Conservation (phyloP, 306 rosid genomes). For the Medicago lupulina region DNA sequence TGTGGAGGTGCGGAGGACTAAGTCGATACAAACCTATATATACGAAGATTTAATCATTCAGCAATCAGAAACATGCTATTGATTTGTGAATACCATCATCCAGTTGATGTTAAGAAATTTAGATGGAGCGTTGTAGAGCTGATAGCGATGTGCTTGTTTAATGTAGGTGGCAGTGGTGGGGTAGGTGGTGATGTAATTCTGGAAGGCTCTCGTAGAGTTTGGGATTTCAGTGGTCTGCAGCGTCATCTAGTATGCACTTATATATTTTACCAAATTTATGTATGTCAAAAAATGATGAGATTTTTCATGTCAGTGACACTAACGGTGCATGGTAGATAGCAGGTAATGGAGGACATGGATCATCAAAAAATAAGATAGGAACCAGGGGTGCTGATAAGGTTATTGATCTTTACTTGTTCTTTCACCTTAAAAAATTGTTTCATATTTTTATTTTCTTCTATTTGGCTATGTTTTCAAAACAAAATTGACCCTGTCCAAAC, state of each 20-base stretch:
- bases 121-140: slow-evolving; percentile 19
- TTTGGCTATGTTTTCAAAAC: slow-evolving; percentile 18
- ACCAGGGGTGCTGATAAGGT: slow-evolving; percentile 90
- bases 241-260: slow-evolving; percentile 71
- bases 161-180: slow-evolving; percentile 88
- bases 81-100: slow-evolving; percentile 8
- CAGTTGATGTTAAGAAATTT: slow-evolving; percentile 33
- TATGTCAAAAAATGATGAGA: slow-evolving; percentile 4
- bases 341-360: slow-evolving; percentile 77
- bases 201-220: slow-evolving; percentile 77
- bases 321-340: slow-evolving; percentile 63
- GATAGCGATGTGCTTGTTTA: slow-evolving; percentile 33
- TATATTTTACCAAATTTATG: slow-evolving; percentile 35
- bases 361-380: slow-evolving; percentile 84
- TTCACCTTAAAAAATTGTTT: slow-evolving; percentile 25
- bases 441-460: slow-evolving; percentile 24
- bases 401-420: slow-evolving; percentile 30
- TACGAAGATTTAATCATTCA: background rate
- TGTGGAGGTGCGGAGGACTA: background rate
- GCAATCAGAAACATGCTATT: slow-evolving; percentile 9
- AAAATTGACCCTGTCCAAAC: slow-evolving; percentile 19
- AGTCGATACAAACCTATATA: background rate
- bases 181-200: slow-evolving; percentile 91
- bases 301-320: slow-evolving; percentile 34
- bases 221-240: slow-evolving; percentile 92